These are phyloP conservation scores for Yamadazyma songkhlaensis DNA, from an alignment of 1,139 yeast species.

Conservation along the genomic window DNA sequence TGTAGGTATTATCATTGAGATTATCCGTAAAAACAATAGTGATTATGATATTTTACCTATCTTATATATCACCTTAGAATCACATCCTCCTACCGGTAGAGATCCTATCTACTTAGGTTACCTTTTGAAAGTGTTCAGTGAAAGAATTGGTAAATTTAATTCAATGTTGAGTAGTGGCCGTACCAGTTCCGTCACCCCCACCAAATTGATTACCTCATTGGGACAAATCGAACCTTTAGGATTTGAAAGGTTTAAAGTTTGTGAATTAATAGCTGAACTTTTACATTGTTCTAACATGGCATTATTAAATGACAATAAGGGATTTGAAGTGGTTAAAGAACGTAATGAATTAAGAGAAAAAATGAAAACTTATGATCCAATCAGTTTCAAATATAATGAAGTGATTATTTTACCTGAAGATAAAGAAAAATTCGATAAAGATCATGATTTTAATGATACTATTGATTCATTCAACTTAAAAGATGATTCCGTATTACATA, in stretches of 20 bases:
- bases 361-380: slow-evolving; percentile 46
- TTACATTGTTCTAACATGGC: slow-evolving; percentile 98
- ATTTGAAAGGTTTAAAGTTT: slow-evolving; percentile 90
- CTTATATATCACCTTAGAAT: slow-evolving; percentile 77
- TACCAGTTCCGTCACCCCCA: slow-evolving; percentile 20
- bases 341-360: slow-evolving; percentile 66
- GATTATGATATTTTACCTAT: slow-evolving; percentile 93
- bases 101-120: slow-evolving; percentile 95
- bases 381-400: slow-evolving; percentile 48
- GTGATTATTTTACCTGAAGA: slow-evolving; percentile 35
- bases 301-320: slow-evolving; percentile 78
- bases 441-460: slow-evolving; percentile 34
- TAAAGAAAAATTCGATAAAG: slow-evolving; percentile 12
- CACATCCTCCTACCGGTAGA: slow-evolving; percentile 92
- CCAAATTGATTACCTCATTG: slow-evolving; percentile 52
- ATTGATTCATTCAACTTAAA: slow-evolving; percentile 47
- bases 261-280: slow-evolving; percentile 91
- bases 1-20: slow-evolving; percentile 92
- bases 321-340: slow-evolving; percentile 72
- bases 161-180: slow-evolving; percentile 26
- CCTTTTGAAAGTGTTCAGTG: slow-evolving; percentile 75
- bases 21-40: slow-evolving; percentile 91
- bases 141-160: slow-evolving; percentile 67
- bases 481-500: slow-evolving; percentile 24
- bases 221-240: slow-evolving; percentile 80